Conservation (phyloP, 1,139 yeast species). For the Pichia sp. region DNA sequence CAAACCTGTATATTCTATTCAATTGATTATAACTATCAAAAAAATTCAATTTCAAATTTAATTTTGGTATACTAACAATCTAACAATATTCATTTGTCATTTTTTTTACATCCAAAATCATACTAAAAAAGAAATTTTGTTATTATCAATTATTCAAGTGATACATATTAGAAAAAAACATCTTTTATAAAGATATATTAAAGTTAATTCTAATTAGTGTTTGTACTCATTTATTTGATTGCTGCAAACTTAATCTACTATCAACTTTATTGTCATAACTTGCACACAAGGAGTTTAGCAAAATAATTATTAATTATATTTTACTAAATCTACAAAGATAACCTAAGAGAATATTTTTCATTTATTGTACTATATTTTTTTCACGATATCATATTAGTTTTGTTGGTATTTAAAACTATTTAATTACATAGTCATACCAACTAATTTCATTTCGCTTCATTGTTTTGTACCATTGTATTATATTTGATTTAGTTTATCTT, state of each 20-base stretch:
- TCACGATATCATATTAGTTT: no score
- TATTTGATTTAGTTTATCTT: constrained; percentile 10
- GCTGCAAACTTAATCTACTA: constrained; percentile 16
- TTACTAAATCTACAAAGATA: not conserved
- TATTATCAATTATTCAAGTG: no score
- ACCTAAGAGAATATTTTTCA: not conserved
- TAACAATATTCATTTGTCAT: no score
- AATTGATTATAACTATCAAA: not conserved
- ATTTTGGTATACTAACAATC: not conserved
- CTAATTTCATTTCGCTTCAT: constrained; percentile 3
- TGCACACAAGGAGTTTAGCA: no score
- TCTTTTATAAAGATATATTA: no score
- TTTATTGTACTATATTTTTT: not conserved
- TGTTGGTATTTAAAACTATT: no score
- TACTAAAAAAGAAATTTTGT: not conserved
- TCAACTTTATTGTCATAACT: not conserved
- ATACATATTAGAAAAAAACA: no score
- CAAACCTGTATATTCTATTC: not conserved
- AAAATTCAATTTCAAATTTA: not conserved
- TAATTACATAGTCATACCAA: not conserved
- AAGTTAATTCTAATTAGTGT: not conserved
- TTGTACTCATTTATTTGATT: constrained; percentile 30
- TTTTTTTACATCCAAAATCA: no score
- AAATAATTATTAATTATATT: no score
- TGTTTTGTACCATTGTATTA: constrained; percentile 18